A percentile compares a stretch with the other conserved stretches of the same genome.
Evolutionary conservation across 805 yeast genomes (phyloP).

Genomic region (Starmerella khaoyaiensis): DNA sequence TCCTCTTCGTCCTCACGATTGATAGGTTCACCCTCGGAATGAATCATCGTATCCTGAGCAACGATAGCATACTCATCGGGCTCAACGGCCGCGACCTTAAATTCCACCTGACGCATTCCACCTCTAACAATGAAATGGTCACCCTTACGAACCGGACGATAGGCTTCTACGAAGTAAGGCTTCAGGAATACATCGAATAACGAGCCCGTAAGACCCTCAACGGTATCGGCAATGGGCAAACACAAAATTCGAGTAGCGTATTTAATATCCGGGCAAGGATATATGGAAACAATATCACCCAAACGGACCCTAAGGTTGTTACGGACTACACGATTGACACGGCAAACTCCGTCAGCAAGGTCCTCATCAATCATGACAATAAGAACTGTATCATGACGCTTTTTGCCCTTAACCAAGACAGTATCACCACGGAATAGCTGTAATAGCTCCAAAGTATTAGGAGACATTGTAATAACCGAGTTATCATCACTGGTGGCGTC

Average conservation of each 20-base stretch:
- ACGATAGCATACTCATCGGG: constrained; percentile 96
- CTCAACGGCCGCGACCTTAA: constrained; percentile 95
- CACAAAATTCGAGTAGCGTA: constrained; percentile 91
- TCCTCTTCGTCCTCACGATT: constrained; percentile 97
- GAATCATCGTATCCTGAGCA: constrained; percentile 95
- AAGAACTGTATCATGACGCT: constrained; percentile 92
- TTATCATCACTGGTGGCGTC: constrained; percentile 97
- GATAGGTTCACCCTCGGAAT: constrained; percentile 98
- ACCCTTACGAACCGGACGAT: constrained; percentile 96
- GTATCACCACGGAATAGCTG: constrained; percentile 97
- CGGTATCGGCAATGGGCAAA: constrained; percentile 93
- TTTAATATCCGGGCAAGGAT: constrained; percentile 96
- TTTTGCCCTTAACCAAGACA: constrained; percentile 92
- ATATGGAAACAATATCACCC: constrained; percentile 83
- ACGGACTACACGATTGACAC: constrained; percentile 91
- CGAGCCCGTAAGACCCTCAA: constrained; percentile 95
- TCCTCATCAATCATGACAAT: constrained; percentile 95
- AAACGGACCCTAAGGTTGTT: constrained; percentile 86
- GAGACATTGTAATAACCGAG: constrained; percentile 84
- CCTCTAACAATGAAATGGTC: constrained; percentile 94
- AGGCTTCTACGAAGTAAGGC: constrained; percentile 97
- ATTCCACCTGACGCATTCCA: constrained; percentile 98
- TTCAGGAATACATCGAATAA: constrained; percentile 89
- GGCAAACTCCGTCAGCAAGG: constrained; percentile 86
- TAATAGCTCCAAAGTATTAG: constrained; percentile 86